Conservation (phyloP, 768 basidiomycete genomes). For the Lactarius psammicola region DNA sequence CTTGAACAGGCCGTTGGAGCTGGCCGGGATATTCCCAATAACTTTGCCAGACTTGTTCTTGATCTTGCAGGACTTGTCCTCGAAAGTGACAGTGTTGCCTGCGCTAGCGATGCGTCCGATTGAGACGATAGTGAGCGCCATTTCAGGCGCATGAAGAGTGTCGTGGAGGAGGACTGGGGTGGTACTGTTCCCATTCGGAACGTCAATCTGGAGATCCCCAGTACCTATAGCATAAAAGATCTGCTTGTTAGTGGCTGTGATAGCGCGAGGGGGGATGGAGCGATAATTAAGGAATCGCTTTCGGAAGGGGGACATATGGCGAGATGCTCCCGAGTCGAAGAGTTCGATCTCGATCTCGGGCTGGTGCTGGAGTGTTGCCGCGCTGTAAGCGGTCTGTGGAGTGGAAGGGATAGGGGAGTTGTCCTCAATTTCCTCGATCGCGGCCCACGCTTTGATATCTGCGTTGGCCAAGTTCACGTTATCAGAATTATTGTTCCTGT, state of each 20-base stretch:
- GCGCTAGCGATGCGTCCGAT: conserved; percentile 12
- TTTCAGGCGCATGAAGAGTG: conserved; percentile 14
- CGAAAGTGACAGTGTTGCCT: neutral
- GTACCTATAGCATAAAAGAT: conserved; percentile 28
- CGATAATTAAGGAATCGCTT: conserved; percentile 22
- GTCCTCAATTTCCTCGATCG: too few species aligned
- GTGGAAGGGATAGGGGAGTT: too few species aligned
- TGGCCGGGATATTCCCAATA: neutral
- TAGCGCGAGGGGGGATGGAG: conserved; percentile 6
- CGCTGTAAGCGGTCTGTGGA: too few species aligned
- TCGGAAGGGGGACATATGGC: conserved; percentile 26
- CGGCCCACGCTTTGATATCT: too few species aligned
- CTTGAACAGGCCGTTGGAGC: neutral
- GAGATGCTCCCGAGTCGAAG: conserved; percentile 26
- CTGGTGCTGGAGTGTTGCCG: too few species aligned
- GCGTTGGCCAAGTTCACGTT: too few species aligned
- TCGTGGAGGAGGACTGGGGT: conserved; percentile 8
- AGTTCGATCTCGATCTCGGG: neutral
- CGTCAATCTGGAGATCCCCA: too few species aligned
- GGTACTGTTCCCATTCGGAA: neutral
- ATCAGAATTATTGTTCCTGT: too few species aligned
- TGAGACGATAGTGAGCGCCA: conserved; percentile 27
- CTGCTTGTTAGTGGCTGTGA: conserved; percentile 2
- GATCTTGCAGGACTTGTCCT: neutral
- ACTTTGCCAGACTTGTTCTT: neutral